Conservation (phyloP, 192 early-diverging fungal species). For the Backusella liffmaniae region DNA sequence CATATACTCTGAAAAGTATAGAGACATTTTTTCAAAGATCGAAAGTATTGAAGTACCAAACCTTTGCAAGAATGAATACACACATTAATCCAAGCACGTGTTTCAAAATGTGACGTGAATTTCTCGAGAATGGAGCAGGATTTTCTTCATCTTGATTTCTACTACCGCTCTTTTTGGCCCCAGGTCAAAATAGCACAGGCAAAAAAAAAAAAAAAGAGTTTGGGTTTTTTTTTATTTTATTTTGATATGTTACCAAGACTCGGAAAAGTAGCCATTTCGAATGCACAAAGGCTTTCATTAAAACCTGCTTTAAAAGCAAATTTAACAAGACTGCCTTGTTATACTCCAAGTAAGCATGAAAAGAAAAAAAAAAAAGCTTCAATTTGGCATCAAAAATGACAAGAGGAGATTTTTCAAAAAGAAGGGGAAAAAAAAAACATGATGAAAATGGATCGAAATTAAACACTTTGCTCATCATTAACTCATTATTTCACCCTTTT, state of each 20-base stretch:
- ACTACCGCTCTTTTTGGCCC: neutral
- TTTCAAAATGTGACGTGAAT: neutral
- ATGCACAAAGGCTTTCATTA: neutral
- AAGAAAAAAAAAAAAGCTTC: too few relatives aligned
- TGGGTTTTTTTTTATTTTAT: neutral
- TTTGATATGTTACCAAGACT: slow-evolving; percentile 8
- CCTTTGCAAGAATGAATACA: too few relatives aligned
- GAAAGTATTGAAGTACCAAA: too few relatives aligned
- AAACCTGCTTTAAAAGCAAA: neutral
- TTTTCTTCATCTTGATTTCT: neutral
- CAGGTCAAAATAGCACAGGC: slow-evolving; percentile 1
- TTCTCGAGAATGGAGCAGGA: neutral
- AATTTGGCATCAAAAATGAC: neutral
- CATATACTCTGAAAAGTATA: too few relatives aligned
- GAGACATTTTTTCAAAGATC: too few relatives aligned
- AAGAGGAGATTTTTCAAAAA: neutral
- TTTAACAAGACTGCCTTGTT: neutral
- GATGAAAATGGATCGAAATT: too few relatives aligned
- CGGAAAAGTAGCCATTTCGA: neutral
- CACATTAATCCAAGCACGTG: neutral
- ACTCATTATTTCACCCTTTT: neutral
- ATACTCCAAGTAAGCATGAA: neutral
- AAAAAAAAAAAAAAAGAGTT: neutral
- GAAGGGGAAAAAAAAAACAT: too few relatives aligned
- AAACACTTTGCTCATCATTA: neutral